A percentile compares a stretch with the other conserved stretches of the same genome.
phyloP scores from a whole-genome alignment of 306 rosid species.

The Malus asiatica region DNA sequence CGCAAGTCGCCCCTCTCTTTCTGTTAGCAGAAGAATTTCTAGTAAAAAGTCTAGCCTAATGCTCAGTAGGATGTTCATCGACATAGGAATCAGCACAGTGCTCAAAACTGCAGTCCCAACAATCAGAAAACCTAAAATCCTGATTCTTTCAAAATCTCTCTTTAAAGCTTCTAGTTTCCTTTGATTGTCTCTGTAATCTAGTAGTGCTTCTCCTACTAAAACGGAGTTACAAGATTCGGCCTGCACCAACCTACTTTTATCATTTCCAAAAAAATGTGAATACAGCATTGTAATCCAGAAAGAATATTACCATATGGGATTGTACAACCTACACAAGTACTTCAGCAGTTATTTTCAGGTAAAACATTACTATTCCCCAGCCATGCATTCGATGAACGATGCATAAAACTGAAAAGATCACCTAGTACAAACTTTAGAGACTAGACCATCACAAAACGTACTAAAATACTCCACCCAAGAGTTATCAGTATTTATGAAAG shows the following conservation, averaged over 20 bases:
- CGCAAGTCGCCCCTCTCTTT: no score
- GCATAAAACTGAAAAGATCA: no score
- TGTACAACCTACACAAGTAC: neutral
- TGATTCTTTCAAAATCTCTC: neutral
- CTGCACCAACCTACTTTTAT: neutral
- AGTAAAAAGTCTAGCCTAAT: no score
- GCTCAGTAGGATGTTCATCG: neutral
- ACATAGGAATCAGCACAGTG: neutral
- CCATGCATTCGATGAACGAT: no score
- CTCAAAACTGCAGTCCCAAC: neutral
- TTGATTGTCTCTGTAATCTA: no score
- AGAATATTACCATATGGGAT: neutral
- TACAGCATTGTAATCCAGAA: neutral
- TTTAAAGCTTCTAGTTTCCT: neutral
- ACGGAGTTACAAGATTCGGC: neutral
- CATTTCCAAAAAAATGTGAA: no score
- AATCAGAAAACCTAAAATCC: neutral
- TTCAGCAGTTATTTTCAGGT: neutral
- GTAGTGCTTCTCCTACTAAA: neutral
- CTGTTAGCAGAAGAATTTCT: no score
- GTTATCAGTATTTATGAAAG: no score
- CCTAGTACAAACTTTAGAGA: no score
- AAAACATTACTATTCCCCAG: no score
- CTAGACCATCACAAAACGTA: no score
- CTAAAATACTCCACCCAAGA: no score